Base-by-base conservation (phyloP, 345 rosid species). In the Arabidopsis suecica region DNA sequence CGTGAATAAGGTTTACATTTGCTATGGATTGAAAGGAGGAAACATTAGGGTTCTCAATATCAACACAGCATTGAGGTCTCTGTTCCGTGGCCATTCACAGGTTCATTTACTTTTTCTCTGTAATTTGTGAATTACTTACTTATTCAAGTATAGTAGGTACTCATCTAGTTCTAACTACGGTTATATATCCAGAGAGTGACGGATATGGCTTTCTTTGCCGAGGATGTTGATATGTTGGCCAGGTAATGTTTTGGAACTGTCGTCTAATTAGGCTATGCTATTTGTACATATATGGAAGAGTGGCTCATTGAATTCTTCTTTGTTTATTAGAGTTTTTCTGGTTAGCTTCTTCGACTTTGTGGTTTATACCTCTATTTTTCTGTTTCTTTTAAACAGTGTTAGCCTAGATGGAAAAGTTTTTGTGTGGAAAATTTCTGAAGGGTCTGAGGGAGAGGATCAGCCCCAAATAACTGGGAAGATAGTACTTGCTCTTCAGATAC, bases 201-300 rank as follows among this genome's bases (percentile, higher is more conserved):
- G 14, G 99, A 95, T 68, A 92, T 95, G 98, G 91, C 86, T 53
- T 95, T 95, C 84, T 95, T 89, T 57, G 96, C 93, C 4, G 91
- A 89, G 79, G 90, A 92, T 88, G 97, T 90, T 82, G 91, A 95
- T 82, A 87, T 92, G 65, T 80, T 95, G 80, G 99, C 98, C 66
- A 92, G 97, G 97, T 92, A 85, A 34, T 41, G 45, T 40, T 68
- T 48, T 72, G 71, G 28, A 38, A 23, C 25, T 59, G 22, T 61
- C 22, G 9, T 40, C 33, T 60, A 40, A 20, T 20, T 28, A 6
- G 59, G 59, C 59, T 25, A 11, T 53, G 33, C 58, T 25, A 10
- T 11, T 53, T 60, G 33, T 22, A 61, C 5, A 22, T 4, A 61
- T 7, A 12, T 12, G 65, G 34, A 61, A 41, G 13, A 38, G 9